Evolutionary conservation across 305 asterid genomes (phyloP), one percentile per base, ranked within the genome.

Genomic region (Solanum hybrid): DNA sequence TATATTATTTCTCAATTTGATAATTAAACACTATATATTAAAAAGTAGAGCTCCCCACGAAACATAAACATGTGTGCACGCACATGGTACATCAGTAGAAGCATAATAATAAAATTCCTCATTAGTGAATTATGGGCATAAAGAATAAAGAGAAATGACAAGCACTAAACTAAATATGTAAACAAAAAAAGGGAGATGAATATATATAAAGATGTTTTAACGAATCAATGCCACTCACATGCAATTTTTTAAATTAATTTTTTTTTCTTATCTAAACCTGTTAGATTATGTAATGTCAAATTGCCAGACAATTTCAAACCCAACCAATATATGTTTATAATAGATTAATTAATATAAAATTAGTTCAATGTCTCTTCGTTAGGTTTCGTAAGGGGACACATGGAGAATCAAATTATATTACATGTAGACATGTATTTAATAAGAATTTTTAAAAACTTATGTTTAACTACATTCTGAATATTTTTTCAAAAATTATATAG

Each of bases 61-160:
- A 84, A 84, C 87, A 84, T 31, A 29, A 51, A 51, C 87, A 84
- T 31, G 87, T 51, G 87, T 84, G 87, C 87, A 84, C 87, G 87
- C 73, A 27, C 87, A 84, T 29, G 75, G 40, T 7, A 84, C 75
- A 56, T 84, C 19, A 84, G 19, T 45, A 84, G 29, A 84, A 31
- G 10, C 87, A 19, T 45, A 51, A 84, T 17, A 84, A 51, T 36
- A 36, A 38, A 51, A 31, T 84, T 29, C 12, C 75, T 9, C 71
- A 17, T 81, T 45, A 84, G 87, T 84, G 87, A 31, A 77, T 77
- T 31, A 84, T 45, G 42, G 73, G 40, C 40, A 22, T 45, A 82
- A 82, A 82, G 19, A 82, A 45, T 77, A 82, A 82, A 51, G 87
- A 29, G 29, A 45, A 45, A 82, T 19, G 72, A 31, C 17, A 42